Evolutionary conservation across 805 yeast species (phyloP).

Genomic region (Nakazawaea sp.): DNA sequence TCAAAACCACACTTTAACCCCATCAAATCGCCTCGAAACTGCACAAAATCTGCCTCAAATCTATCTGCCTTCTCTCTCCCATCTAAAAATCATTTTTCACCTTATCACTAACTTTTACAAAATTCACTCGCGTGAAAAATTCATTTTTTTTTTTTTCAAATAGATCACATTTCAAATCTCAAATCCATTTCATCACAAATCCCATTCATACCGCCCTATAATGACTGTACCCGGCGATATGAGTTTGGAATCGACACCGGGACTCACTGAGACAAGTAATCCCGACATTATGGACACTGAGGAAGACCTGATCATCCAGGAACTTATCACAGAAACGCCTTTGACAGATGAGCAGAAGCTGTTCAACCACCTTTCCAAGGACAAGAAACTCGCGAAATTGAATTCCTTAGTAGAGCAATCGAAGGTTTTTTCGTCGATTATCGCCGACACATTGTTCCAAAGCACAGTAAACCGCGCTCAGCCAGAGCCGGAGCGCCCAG

Average conservation of each 20-base stretch:
- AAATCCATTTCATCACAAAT: too few relatives aligned
- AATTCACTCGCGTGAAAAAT: too few relatives aligned
- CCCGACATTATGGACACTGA: constrained; percentile 4
- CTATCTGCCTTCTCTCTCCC: background rate
- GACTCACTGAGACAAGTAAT: constrained; percentile 1
- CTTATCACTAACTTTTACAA: background rate
- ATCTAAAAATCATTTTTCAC: background rate
- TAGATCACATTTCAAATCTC: too few relatives aligned
- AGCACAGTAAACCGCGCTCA: constrained; percentile 11
- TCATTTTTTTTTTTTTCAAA: too few relatives aligned
- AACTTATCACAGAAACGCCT: constrained; percentile 16
- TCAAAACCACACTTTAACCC: too few relatives aligned
- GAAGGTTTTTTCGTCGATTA: constrained; percentile 79
- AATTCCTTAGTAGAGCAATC: constrained; percentile 79
- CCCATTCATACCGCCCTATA: too few relatives aligned
- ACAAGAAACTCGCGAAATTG: constrained; percentile 57
- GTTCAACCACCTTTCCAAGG: constrained; percentile 40
- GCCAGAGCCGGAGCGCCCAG: constrained; percentile 18
- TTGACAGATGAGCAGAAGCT: constrained; percentile 26
- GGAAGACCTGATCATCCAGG: constrained; percentile 19
- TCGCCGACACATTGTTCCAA: constrained; percentile 68
- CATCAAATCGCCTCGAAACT: too few relatives aligned
- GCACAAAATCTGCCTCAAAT: too few relatives aligned
- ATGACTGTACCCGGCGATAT: background rate
- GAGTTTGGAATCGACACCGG: constrained; percentile 3